phyloP scores from a whole-genome alignment of 768 basidiomycete species.

The Boletus eberwhitei region DNA sequence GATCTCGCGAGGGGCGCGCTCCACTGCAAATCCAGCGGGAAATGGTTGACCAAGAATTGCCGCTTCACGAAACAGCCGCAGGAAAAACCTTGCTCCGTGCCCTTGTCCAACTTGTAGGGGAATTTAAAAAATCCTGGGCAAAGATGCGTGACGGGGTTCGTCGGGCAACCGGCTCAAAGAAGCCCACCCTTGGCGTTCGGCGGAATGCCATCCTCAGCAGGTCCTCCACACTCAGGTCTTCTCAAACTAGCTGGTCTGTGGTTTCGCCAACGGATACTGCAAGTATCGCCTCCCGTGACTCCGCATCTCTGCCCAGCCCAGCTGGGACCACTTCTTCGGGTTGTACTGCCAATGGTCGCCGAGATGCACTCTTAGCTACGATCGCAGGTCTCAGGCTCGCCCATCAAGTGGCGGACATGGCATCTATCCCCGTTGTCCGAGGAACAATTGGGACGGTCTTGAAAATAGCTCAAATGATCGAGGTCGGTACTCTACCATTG shows the following conservation, averaged over 20 bases:
- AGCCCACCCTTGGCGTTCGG: too few relatives aligned
- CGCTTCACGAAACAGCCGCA: constrained; percentile 12
- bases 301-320: neutral
- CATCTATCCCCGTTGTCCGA: neutral
- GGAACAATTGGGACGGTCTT: constrained; percentile 9
- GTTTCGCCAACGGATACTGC: neutral
- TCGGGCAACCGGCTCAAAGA: neutral
- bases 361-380: neutral
- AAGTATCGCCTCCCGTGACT: neutral
- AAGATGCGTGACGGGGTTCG: constrained; percentile 1
- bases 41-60: constrained; percentile 13
- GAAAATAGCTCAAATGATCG: constrained; percentile 2
- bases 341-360: neutral
- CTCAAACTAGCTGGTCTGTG: neutral
- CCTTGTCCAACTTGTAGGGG: neutral
- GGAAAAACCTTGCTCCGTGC: constrained; percentile 12
- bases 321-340: neutral
- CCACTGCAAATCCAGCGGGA: constrained; percentile 17
- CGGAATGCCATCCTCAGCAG: neutral
- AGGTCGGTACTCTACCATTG: neutral
- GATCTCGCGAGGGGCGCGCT: neutral
- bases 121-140: constrained; percentile 7
- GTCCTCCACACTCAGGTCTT: constrained; percentile 2
- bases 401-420: constrained; percentile 8
- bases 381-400: constrained; percentile 7